phyloP scores from a whole-genome alignment of 176 grass and related monocot species.

The Puccinellia tenuiflora region DNA sequence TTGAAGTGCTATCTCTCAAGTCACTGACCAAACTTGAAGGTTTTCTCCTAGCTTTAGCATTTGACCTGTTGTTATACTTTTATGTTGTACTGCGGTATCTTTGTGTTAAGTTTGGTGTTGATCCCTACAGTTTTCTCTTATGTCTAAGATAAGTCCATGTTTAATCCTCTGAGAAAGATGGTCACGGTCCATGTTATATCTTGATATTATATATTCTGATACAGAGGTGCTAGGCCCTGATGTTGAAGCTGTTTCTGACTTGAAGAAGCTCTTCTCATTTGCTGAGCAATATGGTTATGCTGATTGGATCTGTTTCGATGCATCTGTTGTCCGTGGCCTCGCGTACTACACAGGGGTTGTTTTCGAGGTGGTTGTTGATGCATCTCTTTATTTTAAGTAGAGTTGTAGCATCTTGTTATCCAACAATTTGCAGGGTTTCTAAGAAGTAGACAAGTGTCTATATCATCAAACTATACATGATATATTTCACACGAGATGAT shows the following conservation, averaged over 20 bases:
- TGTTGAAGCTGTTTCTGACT: conserved; percentile 75
- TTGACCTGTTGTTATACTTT: background rate
- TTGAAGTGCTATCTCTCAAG: conserved; percentile 79
- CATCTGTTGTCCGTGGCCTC: conserved; percentile 87
- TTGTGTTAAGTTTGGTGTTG: background rate
- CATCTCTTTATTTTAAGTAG: background rate
- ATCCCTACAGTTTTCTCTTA: too few species aligned
- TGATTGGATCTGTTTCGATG: conserved; percentile 90
- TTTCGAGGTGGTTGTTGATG: conserved; percentile 54
- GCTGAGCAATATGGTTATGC: conserved; percentile 80
- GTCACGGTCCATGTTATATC: background rate
- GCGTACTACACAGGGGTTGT: conserved; percentile 98
- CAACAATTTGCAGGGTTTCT: background rate
- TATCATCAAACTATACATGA: too few species aligned
- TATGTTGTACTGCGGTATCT: background rate
- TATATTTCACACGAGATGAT: too few species aligned
- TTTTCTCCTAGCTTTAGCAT: conserved; percentile 30
- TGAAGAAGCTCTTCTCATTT: conserved; percentile 82
- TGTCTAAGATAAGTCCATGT: background rate
- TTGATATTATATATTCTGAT: conserved; percentile 18
- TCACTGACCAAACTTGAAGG: conserved; percentile 90
- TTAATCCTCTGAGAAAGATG: background rate
- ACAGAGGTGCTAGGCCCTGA: conserved; percentile 66
- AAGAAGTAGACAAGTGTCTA: background rate
- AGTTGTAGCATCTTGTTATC: background rate